phyloP scores from a whole-genome alignment of 208 protist species.

The Herpetomonas samuelpessoai region DNA sequence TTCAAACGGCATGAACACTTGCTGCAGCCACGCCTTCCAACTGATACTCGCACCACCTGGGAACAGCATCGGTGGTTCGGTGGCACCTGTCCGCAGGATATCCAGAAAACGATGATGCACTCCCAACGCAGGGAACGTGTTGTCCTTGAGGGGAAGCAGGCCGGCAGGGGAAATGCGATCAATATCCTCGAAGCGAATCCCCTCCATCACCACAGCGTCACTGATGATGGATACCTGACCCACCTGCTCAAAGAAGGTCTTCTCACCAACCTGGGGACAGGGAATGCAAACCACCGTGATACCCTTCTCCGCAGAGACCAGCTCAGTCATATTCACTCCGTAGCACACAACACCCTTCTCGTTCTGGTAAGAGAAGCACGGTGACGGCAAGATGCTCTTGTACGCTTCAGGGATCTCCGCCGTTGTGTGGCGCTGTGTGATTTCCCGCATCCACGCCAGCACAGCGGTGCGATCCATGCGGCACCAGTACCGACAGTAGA shows the following conservation, averaged over 20 bases:
- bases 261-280: constrained; percentile 58
- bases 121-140: constrained; percentile 77
- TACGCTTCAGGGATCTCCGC: constrained; percentile 77
- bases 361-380: constrained; percentile 40
- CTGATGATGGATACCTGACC: constrained; percentile 43
- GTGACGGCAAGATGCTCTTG: constrained; percentile 53
- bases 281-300: constrained; percentile 72
- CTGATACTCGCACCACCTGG: constrained; percentile 44
- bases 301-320: constrained; percentile 38
- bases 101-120: constrained; percentile 82
- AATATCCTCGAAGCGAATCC: constrained; percentile 60
- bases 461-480: constrained; percentile 34
- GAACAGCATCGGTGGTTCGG: constrained; percentile 80
- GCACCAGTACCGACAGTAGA: constrained; percentile 51
- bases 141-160: constrained; percentile 70
- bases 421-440: constrained; percentile 58
- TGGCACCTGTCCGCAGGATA: constrained; percentile 37
- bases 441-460: constrained; percentile 54
- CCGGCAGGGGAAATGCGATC: constrained; percentile 62
- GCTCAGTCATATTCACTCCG: constrained; percentile 65
- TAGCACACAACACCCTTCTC: constrained; percentile 29
- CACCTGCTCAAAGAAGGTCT: constrained; percentile 54
- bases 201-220: constrained; percentile 73
- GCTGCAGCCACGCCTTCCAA: constrained; percentile 39
- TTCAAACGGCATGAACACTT: constrained; percentile 67